Conservation (phyloP, 1,284 basidiomycete genomes). For the Porodaedalea pini region DNA sequence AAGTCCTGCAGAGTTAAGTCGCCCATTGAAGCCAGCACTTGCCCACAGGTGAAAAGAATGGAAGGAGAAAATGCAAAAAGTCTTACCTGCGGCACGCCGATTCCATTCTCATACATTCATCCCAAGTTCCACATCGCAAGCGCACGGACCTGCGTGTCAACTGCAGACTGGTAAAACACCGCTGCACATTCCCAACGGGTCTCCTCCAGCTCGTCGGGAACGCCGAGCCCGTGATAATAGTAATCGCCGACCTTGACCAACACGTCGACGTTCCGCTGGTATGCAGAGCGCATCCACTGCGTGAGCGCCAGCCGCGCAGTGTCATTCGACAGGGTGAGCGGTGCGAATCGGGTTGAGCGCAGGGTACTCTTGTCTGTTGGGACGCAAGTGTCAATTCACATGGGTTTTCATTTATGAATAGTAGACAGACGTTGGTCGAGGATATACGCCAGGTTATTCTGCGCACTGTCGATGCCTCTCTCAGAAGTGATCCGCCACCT, state of each 20-base stretch:
- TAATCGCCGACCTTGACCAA: slow-evolving; percentile 97
- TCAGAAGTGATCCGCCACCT: slow-evolving; percentile 95
- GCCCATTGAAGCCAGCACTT: slow-evolving; percentile 53
- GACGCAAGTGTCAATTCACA: too few relatives aligned
- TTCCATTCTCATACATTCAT: slow-evolving; percentile 98
- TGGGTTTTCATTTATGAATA: neutral
- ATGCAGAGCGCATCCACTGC: slow-evolving; percentile 93
- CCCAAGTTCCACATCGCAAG: slow-evolving; percentile 98
- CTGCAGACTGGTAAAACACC: slow-evolving; percentile 89
- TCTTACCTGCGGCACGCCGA: slow-evolving; percentile 80
- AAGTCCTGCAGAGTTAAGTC: slow-evolving; percentile 64
- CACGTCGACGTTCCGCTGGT: slow-evolving; percentile 91
- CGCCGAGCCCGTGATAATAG: slow-evolving; percentile 86
- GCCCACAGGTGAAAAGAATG: neutral
- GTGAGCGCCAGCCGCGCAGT: slow-evolving; percentile 81
- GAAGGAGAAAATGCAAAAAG: neutral
- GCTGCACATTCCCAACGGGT: slow-evolving; percentile 83
- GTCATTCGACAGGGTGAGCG: slow-evolving; percentile 66
- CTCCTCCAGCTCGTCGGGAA: slow-evolving; percentile 63
- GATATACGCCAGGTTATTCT: slow-evolving; percentile 94
- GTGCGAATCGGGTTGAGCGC: slow-evolving; percentile 64
- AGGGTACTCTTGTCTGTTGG: slow-evolving; percentile 74
- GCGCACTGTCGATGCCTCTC: slow-evolving; percentile 86
- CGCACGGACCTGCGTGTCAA: slow-evolving; percentile 86
- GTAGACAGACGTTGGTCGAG: slow-evolving; percentile 74